Evolutionary conservation across 805 yeast genomes (phyloP).

Genomic region (Kuraishia piskuri): DNA sequence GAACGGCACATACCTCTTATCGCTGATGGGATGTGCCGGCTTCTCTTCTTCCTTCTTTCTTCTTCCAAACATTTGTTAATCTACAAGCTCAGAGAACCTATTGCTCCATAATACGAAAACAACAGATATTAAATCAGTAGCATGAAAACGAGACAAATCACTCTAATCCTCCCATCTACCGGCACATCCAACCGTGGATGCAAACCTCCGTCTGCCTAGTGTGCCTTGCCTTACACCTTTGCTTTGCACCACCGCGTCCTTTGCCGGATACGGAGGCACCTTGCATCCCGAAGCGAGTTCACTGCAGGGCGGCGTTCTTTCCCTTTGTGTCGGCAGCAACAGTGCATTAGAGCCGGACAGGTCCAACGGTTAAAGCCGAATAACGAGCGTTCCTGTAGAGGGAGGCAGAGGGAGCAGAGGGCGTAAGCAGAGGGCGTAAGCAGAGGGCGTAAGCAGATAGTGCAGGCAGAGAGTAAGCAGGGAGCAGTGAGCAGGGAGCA

Average conservation of each 20-base stretch:
- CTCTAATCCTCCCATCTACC: too few relatives aligned
- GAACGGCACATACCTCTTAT: slow-evolving; percentile 36
- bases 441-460: too few relatives aligned
- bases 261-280: background rate
- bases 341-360: background rate
- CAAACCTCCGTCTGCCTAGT: too few relatives aligned
- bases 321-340: background rate
- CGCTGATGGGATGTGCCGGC: background rate
- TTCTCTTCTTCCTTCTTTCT: slow-evolving; percentile 2
- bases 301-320: background rate
- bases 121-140: too few relatives aligned
- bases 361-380: background rate
- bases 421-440: too few relatives aligned
- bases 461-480: too few relatives aligned
- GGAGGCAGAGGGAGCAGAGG: too few relatives aligned
- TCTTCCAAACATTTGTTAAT: background rate
- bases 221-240: background rate
- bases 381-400: too few relatives aligned
- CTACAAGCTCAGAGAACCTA: too few relatives aligned
- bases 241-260: background rate
- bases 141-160: too few relatives aligned
- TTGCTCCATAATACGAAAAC: too few relatives aligned
- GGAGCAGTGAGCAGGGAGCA: too few relatives aligned
- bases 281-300: background rate
- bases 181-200: background rate